These are phyloP conservation scores for Neolentinus lepideus DNA, from an alignment of 1,284 basidiomycete species.

Conservation along the genomic window DNA sequence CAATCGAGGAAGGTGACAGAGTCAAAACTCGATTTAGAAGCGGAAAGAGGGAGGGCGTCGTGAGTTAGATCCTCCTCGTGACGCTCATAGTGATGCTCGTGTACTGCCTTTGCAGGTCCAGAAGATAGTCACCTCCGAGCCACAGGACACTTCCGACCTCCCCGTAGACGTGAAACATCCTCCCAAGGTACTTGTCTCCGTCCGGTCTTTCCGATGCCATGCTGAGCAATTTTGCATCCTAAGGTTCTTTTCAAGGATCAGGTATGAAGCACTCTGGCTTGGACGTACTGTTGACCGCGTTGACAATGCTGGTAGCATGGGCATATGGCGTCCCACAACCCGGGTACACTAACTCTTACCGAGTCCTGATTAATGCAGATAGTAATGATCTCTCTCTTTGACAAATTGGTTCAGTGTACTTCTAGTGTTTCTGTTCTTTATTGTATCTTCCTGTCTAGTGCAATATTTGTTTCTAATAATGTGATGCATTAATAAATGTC, in stretches of 20 bases:
- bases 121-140: constrained; percentile 5
- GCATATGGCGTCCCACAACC: constrained; percentile 14
- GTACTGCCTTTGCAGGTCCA: constrained; percentile 2
- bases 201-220: background rate
- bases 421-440: too few species aligned
- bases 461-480: too few species aligned
- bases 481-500: too few species aligned
- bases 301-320: constrained; percentile 7
- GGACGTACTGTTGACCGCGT: constrained; percentile 10
- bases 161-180: constrained; percentile 16
- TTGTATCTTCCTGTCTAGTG: too few species aligned
- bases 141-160: constrained; percentile 11
- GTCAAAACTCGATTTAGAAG: constrained; percentile 16
- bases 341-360: constrained; percentile 12
- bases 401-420: too few species aligned
- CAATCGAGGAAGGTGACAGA: constrained; percentile 15
- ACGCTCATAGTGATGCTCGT: too few species aligned
- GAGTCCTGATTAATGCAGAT: background rate
- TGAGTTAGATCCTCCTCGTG: background rate
- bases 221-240: background rate
- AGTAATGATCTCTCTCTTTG: too few species aligned
- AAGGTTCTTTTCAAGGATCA: background rate
- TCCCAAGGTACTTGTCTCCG: constrained; percentile 14
- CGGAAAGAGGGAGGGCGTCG: constrained; percentile 16
- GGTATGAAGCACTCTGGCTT: constrained; percentile 7